A percentile compares a stretch with the other conserved stretches of the same genome.
Evolutionary conservation across 2,329 filamentous ascomycete genomes (phyloP).

Genomic region (Endoconidiophora polonica): DNA sequence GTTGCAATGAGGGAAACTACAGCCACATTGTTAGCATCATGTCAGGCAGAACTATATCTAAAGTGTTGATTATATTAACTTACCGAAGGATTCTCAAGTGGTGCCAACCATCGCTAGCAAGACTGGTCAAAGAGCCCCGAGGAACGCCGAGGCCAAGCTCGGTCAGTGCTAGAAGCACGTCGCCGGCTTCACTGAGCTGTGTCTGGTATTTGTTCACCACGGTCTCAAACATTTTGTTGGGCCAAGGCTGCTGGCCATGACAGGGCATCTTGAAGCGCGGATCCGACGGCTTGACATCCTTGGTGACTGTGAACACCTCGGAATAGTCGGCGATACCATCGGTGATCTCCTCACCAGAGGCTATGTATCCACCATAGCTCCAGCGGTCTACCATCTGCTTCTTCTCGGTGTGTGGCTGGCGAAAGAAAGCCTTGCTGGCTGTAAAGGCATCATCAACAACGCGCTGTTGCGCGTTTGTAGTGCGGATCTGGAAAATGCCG

Average conservation of each 20-base stretch:
- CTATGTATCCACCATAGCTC: conserved; percentile 32
- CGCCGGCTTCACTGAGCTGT: conserved; percentile 25
- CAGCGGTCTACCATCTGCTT: conserved; percentile 26
- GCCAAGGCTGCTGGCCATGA: conserved; percentile 33
- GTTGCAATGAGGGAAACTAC: conserved; percentile 20
- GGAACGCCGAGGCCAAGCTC: conserved; percentile 28
- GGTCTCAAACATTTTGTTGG: conserved; percentile 24
- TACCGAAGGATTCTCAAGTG: conserved; percentile 32
- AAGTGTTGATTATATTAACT: conserved; percentile 4
- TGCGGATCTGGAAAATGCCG: conserved; percentile 30
- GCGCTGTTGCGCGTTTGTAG: conserved; percentile 21
- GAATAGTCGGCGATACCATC: conserved; percentile 33
- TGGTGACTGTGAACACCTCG: conserved; percentile 36
- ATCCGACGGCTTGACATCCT: conserved; percentile 26
- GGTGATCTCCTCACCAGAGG: conserved; percentile 31
- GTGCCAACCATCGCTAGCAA: conserved; percentile 33
- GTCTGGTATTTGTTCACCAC: conserved; percentile 26
- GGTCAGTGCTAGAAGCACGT: conserved; percentile 28
- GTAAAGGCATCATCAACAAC: conserved; percentile 23
- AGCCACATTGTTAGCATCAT: background rate
- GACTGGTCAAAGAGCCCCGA: conserved; percentile 23
- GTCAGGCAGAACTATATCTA: too few species aligned
- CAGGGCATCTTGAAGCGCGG: conserved; percentile 30
- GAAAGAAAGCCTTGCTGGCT: conserved; percentile 26
- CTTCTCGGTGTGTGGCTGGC: conserved; percentile 22